Evolutionary conservation across 106 monocot genomes (phyloP).

Genomic region (Amphibolis antarctica): DNA sequence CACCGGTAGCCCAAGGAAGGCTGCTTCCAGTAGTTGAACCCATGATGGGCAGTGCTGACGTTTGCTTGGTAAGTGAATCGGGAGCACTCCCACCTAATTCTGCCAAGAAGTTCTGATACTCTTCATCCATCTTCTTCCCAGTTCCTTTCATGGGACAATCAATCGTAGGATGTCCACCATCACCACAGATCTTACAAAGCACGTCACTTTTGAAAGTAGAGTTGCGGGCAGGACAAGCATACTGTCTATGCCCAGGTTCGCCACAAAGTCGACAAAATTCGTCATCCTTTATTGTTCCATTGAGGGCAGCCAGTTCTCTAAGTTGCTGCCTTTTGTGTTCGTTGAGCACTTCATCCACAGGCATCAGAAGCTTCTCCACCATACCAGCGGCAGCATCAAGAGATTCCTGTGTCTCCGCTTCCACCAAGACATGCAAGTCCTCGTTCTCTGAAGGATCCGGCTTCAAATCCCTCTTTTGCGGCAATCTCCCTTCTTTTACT

Average conservation of each 20-base stretch:
- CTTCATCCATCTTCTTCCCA: conserved; percentile 92
- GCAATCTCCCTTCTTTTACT: conserved; percentile 77
- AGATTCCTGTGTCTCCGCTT: conserved; percentile 81
- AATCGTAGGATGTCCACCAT: conserved; percentile 88
- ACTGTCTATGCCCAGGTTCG: conserved; percentile 80
- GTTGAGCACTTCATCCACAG: conserved; percentile 79
- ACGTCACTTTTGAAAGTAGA: conserved; percentile 81
- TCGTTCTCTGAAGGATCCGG: conserved; percentile 85
- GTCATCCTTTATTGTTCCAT: conserved; percentile 88
- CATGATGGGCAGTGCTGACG: conserved; percentile 17
- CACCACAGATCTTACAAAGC: conserved; percentile 79
- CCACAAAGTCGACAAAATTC: conserved; percentile 88
- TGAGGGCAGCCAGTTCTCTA: conserved; percentile 78
- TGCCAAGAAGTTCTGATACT: conserved; percentile 84
- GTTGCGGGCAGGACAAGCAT: conserved; percentile 61
- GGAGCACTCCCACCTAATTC: conserved; percentile 75
- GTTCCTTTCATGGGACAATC: conserved; percentile 85
- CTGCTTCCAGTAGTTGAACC: conserved; percentile 39
- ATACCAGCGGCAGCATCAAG: conserved; percentile 81
- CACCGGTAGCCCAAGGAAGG: conserved; percentile 41
- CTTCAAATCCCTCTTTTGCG: conserved; percentile 81
- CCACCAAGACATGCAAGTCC: conserved; percentile 88
- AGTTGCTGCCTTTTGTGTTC: conserved; percentile 93
- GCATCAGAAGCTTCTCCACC: conserved; percentile 84
- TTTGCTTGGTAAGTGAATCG: conserved; percentile 44